A percentile compares a stretch with the other conserved stretches of the same genome.
phyloP scores from a whole-genome alignment of 352 stramenopile species.

The Phytophthora ohioensis region DNA sequence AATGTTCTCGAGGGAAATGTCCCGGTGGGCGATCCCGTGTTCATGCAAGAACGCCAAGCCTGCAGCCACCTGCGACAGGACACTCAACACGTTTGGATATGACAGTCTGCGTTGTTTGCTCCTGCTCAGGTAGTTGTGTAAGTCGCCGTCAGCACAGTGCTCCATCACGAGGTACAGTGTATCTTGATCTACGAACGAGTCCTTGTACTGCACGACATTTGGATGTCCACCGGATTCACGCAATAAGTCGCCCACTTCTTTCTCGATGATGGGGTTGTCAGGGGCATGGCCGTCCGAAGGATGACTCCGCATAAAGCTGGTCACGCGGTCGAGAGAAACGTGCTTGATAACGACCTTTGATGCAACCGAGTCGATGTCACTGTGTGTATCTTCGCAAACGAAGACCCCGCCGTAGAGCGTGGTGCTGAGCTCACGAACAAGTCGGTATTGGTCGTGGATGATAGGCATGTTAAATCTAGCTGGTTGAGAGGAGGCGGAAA shows the following conservation, averaged over 20 bases:
- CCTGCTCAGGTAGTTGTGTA: slow-evolving; percentile 33
- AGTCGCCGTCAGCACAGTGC: slow-evolving; percentile 38
- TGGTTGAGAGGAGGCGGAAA: background rate
- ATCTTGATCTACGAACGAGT: slow-evolving; percentile 51
- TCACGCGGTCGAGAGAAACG: slow-evolving; percentile 28
- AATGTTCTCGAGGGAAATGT: slow-evolving; percentile 67
- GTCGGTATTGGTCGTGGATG: slow-evolving; percentile 36
- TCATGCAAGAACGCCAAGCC: slow-evolving; percentile 40
- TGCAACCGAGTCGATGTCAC: background rate
- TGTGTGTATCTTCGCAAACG: slow-evolving; percentile 44
- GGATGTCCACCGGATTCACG: slow-evolving; percentile 38
- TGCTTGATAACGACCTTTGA: slow-evolving; percentile 21
- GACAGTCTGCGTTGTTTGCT: slow-evolving; percentile 19
- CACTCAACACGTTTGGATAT: slow-evolving; percentile 26
- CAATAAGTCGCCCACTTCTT: slow-evolving; percentile 40
- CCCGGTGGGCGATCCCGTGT: slow-evolving; percentile 46
- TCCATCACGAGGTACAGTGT: slow-evolving; percentile 57
- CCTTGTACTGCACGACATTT: slow-evolving; percentile 50
- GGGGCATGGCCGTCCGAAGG: slow-evolving; percentile 13
- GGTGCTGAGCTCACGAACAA: slow-evolving; percentile 39
- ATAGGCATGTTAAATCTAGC: slow-evolving; percentile 13
- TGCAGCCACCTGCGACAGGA: slow-evolving; percentile 33
- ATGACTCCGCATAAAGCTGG: slow-evolving; percentile 27
- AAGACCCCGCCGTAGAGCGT: slow-evolving; percentile 61
- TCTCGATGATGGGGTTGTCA: slow-evolving; percentile 52